Evolutionary conservation across 306 rosid genomes (phyloP).

Genomic region (Coriaria nepalensis): DNA sequence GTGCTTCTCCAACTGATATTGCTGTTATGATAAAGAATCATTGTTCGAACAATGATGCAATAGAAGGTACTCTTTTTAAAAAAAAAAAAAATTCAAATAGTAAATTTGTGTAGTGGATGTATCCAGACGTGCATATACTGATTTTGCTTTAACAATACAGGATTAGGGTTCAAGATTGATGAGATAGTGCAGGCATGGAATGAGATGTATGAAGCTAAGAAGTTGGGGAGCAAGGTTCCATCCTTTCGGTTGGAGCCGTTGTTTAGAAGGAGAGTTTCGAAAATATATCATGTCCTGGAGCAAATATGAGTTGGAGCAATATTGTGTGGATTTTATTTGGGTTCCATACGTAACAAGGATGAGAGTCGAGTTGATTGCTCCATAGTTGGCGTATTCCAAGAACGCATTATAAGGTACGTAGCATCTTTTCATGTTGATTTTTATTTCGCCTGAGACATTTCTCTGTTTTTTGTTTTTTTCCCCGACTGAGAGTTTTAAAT

Average conservation of each 20-base stretch:
- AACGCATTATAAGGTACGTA: too few species aligned
- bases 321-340: not conserved
- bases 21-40: slow-evolving; percentile 80
- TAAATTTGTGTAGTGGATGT: too few species aligned
- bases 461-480: too few species aligned
- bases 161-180: slow-evolving; percentile 64
- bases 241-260: slow-evolving; percentile 78
- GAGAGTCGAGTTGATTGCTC: not conserved
- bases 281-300: slow-evolving; percentile 54
- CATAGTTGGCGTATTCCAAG: too few species aligned
- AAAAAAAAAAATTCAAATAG: too few species aligned
- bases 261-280: slow-evolving; percentile 62
- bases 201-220: slow-evolving; percentile 80
- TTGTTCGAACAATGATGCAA: slow-evolving; percentile 46
- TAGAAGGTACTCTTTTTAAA: slow-evolving; percentile 34
- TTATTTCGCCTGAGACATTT: too few species aligned
- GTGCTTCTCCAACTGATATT: slow-evolving; percentile 71
- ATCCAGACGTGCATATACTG: too few species aligned
- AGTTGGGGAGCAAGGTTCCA: slow-evolving; percentile 52
- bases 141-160: slow-evolving; percentile 17
- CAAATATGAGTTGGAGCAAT: slow-evolving; percentile 27
- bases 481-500: too few species aligned
- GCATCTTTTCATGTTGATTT: too few species aligned
- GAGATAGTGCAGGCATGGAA: slow-evolving; percentile 84
- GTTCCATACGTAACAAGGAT: not conserved